A percentile compares a stretch with the other conserved stretches of the same genome.
Conservation (phyloP, 176 grass and related monocot genomes). For the Oryza rufipogon region DNA sequence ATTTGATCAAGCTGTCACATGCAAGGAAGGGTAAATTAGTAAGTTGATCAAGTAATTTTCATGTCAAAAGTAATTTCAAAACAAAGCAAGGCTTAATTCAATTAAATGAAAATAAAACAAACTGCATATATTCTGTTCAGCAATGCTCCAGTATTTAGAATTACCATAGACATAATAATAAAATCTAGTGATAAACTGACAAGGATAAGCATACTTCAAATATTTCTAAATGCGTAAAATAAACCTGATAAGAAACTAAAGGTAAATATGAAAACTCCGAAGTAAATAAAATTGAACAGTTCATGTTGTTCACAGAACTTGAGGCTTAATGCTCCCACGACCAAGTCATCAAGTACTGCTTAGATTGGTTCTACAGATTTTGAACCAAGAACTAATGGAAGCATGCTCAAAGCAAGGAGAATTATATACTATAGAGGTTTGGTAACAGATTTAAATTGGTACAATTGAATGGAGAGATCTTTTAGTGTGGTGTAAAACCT, state of each 20-base stretch:
- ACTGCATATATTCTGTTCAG: not conserved
- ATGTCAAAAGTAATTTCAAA: constrained; percentile 3
- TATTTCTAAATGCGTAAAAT: not conserved
- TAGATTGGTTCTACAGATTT: constrained; percentile 23
- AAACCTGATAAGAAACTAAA: not conserved
- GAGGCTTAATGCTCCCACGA: not conserved
- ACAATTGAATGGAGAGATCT: not conserved
- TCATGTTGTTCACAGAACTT: constrained; percentile 20
- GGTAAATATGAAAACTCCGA: not conserved
- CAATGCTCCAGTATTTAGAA: not conserved
- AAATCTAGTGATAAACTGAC: not conserved
- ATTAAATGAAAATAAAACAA: constrained; percentile 19
- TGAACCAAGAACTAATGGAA: not conserved
- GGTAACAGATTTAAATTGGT: not conserved
- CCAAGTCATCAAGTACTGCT: constrained; percentile 10
- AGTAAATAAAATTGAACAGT: constrained; percentile 1
- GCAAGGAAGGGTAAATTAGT: constrained; percentile 35
- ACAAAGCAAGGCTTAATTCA: not conserved
- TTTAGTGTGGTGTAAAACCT: constrained; percentile 5
- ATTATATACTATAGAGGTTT: not conserved
- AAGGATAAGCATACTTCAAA: not conserved
- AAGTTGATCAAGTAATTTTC: constrained; percentile 20
- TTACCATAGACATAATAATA: not conserved
- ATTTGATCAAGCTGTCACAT: constrained; percentile 81
- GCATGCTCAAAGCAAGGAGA: constrained; percentile 6